Conservation (phyloP, 2,329 filamentous ascomycete species). For the Pseudogymnoascus sp. region DNA sequence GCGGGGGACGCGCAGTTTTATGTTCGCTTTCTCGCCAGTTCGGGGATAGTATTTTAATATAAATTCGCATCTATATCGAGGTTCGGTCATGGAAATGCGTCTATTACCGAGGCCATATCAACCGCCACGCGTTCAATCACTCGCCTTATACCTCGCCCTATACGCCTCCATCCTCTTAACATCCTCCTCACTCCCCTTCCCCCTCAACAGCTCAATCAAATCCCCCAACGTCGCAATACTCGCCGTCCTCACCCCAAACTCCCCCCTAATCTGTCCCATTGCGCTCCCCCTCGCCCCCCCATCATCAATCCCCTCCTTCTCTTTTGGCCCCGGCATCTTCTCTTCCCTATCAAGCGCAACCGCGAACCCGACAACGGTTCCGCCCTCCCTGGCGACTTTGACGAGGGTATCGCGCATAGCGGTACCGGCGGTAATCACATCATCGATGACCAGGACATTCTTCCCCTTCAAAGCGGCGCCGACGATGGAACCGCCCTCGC, state of each 20-base stretch:
- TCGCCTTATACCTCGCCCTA: slow-evolving; percentile 51
- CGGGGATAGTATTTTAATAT: neutral
- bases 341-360: slow-evolving; percentile 51
- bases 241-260: slow-evolving; percentile 73
- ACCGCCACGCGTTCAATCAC: slow-evolving; percentile 30
- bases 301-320: slow-evolving; percentile 43
- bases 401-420: slow-evolving; percentile 55
- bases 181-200: slow-evolving; percentile 51
- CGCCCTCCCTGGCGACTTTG: slow-evolving; percentile 53
- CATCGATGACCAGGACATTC: slow-evolving; percentile 57
- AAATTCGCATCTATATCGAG: neutral
- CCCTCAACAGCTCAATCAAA: slow-evolving; percentile 59
- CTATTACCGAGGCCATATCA: neutral
- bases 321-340: slow-evolving; percentile 33
- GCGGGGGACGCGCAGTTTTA: neutral
- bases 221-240: slow-evolving; percentile 76
- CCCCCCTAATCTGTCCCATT: slow-evolving; percentile 74
- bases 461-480: slow-evolving; percentile 53
- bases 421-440: slow-evolving; percentile 60
- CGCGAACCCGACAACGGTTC: slow-evolving; percentile 52
- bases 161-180: slow-evolving; percentile 63
- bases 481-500: slow-evolving; percentile 57
- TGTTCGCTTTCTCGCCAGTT: neutral
- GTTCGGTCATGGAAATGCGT: neutral
- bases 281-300: slow-evolving; percentile 63